Percentiles rank a stretch among this genome's conserved stretches.
Evolutionary conservation across 768 basidiomycete genomes (phyloP).

Genomic region (Boletus tylopilopsis): DNA sequence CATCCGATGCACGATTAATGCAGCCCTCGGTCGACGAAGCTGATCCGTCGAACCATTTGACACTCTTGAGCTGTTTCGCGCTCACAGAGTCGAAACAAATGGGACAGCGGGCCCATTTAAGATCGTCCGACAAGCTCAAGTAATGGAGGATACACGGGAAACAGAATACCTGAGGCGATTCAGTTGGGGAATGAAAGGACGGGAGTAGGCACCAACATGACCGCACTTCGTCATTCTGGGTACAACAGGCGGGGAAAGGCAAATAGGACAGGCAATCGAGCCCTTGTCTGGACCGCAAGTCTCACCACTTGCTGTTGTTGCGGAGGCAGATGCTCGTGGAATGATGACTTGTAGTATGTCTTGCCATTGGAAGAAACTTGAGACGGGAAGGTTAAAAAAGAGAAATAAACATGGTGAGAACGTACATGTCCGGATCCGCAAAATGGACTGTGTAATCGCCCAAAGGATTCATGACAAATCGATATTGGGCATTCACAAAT

Average conservation of each 20-base stretch:
- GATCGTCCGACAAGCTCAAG: slow-evolving; percentile 73
- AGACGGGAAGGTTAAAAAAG: neutral
- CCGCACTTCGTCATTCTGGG: slow-evolving; percentile 97
- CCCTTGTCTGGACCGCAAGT: slow-evolving; percentile 49
- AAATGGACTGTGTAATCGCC: slow-evolving; percentile 95
- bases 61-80: slow-evolving; percentile 86
- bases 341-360: slow-evolving; percentile 95
- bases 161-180: slow-evolving; percentile 73
- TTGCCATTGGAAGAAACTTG: slow-evolving; percentile 92
- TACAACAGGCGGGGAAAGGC: slow-evolving; percentile 84
- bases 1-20: slow-evolving; percentile 21
- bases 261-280: slow-evolving; percentile 86
- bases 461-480: slow-evolving; percentile 91
- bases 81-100: slow-evolving; percentile 95
- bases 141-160: slow-evolving; percentile 94
- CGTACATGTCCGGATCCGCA: slow-evolving; percentile 95
- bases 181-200: slow-evolving; percentile 6
- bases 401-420: slow-evolving; percentile 10
- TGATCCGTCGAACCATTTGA: slow-evolving; percentile 80
- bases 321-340: slow-evolving; percentile 74
- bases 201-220: slow-evolving; percentile 62
- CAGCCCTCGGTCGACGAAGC: slow-evolving; percentile 30
- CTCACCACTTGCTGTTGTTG: slow-evolving; percentile 54
- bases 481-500: slow-evolving; percentile 94
- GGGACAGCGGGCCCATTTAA: slow-evolving; percentile 89